Percentiles rank a stretch among this genome's conserved stretches.
Evolutionary conservation across 192 early-diverging fungal genomes (phyloP).

Genomic region (Nowakowskiella sp.): DNA sequence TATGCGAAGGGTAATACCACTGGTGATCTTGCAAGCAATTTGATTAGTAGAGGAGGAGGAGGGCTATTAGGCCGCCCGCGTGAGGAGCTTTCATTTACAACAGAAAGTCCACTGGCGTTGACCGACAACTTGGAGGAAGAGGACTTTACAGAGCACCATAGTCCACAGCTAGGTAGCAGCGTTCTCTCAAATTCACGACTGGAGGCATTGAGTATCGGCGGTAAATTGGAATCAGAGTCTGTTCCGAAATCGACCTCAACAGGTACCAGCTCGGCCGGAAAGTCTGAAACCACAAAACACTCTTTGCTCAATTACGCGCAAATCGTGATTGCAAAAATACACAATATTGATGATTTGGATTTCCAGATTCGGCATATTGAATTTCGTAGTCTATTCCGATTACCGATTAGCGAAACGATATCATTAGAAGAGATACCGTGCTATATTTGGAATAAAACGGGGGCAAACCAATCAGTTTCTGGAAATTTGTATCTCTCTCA

Average conservation of each 20-base stretch:
- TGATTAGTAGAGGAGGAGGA: constrained; percentile 24
- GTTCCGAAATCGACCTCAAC: not conserved
- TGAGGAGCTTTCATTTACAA: constrained; percentile 21
- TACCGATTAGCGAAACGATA: constrained; percentile 38
- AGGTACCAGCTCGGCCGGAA: not conserved
- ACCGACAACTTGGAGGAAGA: constrained; percentile 34
- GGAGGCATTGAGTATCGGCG: too few relatives aligned
- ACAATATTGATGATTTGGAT: constrained; percentile 29
- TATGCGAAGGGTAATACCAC: constrained; percentile 45
- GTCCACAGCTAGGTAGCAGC: constrained; percentile 4
- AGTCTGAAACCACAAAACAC: constrained; percentile 2
- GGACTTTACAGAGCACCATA: constrained; percentile 33
- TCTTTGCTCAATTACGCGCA: constrained; percentile 26
- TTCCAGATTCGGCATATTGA: constrained; percentile 38
- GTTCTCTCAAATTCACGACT: constrained; percentile 6
- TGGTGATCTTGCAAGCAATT: constrained; percentile 43
- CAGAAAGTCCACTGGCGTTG: constrained; percentile 12
- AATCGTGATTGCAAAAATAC: constrained; percentile 24
- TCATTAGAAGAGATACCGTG: constrained; percentile 33
- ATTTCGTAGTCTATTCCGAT: constrained; percentile 37
- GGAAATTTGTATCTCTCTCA: constrained; percentile 42
- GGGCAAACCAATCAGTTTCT: constrained; percentile 8
- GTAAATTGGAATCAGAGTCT: too few relatives aligned
- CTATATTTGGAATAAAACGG: constrained; percentile 28
- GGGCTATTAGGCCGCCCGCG: constrained; percentile 29